These are phyloP conservation scores for Plenodomus lindquistii DNA, from an alignment of 2,329 filamentous ascomycete genomes.

Conservation along the genomic window DNA sequence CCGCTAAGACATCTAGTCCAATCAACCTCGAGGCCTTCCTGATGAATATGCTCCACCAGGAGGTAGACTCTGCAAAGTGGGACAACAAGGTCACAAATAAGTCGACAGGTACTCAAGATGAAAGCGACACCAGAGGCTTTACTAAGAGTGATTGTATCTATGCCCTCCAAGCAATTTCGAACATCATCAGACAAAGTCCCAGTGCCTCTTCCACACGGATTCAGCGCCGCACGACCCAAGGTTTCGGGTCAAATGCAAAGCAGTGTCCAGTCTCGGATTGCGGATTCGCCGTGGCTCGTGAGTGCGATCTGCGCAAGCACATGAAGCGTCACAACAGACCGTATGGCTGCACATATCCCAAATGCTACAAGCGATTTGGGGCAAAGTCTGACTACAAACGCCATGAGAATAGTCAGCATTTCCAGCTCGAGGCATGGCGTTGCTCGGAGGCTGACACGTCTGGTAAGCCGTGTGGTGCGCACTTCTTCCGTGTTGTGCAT, in stretches of 20 bases:
- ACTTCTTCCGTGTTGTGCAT: conserved; percentile 61
- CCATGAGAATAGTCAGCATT: conserved; percentile 82
- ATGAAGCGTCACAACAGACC: conserved; percentile 78
- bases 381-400: conserved; percentile 95
- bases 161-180: conserved; percentile 28
- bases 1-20: conserved; percentile 13
- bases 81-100: neutral
- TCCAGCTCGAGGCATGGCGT: conserved; percentile 70
- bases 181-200: conserved; percentile 28
- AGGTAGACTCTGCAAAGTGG: conserved; percentile 1
- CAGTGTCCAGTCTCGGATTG: conserved; percentile 26
- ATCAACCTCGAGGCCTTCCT: conserved; percentile 30
- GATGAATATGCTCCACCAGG: conserved; percentile 17
- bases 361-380: conserved; percentile 76
- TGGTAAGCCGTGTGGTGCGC: conserved; percentile 55
- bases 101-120: neutral
- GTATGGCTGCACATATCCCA: conserved; percentile 76
- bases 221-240: conserved; percentile 17
- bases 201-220: conserved; percentile 8
- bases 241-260: conserved; percentile 11
- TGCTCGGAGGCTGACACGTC: conserved; percentile 54
- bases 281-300: conserved; percentile 25
- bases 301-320: conserved; percentile 67
- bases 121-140: neutral
- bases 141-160: conserved; percentile 25